These are phyloP conservation scores for Colletotrichum sp. DNA, from an alignment of 2,329 filamentous ascomycete species.

Conservation along the genomic window DNA sequence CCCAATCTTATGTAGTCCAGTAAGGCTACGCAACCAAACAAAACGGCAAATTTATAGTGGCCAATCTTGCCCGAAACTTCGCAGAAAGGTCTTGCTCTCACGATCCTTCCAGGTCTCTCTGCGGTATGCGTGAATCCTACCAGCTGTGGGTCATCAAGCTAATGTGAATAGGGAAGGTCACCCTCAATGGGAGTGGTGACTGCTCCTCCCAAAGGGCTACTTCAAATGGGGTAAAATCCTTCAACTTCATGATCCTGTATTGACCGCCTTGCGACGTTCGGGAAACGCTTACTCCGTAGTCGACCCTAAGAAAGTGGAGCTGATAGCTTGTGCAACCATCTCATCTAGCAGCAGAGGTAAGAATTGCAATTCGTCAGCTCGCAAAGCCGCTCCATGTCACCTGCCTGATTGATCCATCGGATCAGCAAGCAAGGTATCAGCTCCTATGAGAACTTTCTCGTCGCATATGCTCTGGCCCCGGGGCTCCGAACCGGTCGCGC, in stretches of 20 bases:
- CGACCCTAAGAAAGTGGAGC: neutral
- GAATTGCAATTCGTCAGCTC: neutral
- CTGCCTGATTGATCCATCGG: conserved; percentile 5
- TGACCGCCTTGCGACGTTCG: neutral
- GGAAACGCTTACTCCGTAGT: neutral
- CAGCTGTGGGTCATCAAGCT: neutral
- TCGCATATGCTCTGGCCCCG: neutral
- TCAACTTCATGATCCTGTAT: neutral
- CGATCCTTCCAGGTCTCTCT: neutral
- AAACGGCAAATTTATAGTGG: neutral
- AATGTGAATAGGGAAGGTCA: conserved; percentile 13
- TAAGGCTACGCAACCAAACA: neutral
- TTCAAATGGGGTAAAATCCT: neutral
- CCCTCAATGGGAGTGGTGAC: neutral
- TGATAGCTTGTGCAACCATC: neutral
- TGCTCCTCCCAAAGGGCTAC: neutral
- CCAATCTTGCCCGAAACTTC: too few species aligned
- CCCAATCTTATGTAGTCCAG: neutral
- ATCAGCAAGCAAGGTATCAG: neutral
- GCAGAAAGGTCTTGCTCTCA: neutral
- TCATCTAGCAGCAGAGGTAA: neutral
- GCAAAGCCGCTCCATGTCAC: neutral
- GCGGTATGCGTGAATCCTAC: neutral
- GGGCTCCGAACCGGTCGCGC: neutral
- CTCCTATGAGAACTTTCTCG: neutral